These are phyloP conservation scores for Paraconiothyrium sp. DNA, from an alignment of 2,329 filamentous ascomycete species.

Conservation along the genomic window DNA sequence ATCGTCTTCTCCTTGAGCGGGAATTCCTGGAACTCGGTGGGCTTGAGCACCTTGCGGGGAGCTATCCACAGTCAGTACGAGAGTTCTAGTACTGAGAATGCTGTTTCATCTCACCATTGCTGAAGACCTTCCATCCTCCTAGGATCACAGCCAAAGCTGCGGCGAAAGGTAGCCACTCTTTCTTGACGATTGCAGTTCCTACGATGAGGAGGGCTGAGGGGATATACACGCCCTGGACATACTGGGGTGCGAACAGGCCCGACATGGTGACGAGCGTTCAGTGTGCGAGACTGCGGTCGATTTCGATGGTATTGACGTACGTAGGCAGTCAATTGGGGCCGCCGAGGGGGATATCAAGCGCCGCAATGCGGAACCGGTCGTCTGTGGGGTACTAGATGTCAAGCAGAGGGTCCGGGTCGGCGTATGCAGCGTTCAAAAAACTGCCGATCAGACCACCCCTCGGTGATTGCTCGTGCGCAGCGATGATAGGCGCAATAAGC, in stretches of 20 bases:
- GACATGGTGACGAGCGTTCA: conserved; percentile 25
- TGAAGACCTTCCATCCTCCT: conserved; percentile 75
- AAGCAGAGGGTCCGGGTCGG: conserved; percentile 18
- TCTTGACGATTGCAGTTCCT: conserved; percentile 80
- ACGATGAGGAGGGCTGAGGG: conserved; percentile 81
- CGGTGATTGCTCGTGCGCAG: not conserved
- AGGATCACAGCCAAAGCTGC: conserved; percentile 71
- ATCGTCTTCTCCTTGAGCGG: conserved; percentile 93
- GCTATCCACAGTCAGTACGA: conserved; percentile 57
- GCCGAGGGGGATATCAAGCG: conserved; percentile 10
- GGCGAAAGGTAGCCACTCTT: conserved; percentile 74
- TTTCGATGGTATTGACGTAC: not conserved
- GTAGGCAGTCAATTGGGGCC: conserved; percentile 11
- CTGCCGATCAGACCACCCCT: conserved; percentile 23
- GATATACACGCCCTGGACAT: conserved; percentile 83
- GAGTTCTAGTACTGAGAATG: not conserved
- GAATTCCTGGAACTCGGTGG: conserved; percentile 88
- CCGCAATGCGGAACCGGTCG: conserved; percentile 10
- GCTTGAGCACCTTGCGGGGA: conserved; percentile 84
- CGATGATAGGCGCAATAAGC: conserved; percentile 3
- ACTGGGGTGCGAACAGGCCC: conserved; percentile 62
- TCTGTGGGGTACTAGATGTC: conserved; percentile 19
- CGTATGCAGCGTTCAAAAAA: conserved; percentile 26
- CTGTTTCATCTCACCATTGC: conserved; percentile 66
- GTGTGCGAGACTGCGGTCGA: conserved; percentile 4